Evolutionary conservation across 495 filamentous ascomycete species (phyloP), one percentile per base, ranked within the genome.

Genomic region (Penicillium manginii): DNA sequence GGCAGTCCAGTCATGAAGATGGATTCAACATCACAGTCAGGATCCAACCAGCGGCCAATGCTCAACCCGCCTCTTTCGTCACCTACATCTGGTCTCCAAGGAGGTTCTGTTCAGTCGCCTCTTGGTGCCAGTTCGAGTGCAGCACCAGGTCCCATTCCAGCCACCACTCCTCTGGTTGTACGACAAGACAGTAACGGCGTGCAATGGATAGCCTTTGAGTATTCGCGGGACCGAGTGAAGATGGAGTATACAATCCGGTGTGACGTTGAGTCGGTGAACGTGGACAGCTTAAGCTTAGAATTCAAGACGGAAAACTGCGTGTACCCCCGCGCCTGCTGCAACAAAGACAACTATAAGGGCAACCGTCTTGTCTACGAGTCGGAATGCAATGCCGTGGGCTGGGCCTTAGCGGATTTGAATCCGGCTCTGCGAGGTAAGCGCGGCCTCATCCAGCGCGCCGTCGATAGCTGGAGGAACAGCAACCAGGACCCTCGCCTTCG

Each of bases 181-280:
- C 82, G 93, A 58, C 93, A 98, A 72, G 94, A 98, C 66, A 89
- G 90, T 66, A 97, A 96, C 62, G 94, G 94, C 15, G 94, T 98
- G 11, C 94, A 98, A 69, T 98, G 94, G 94, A 98, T 98, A 61
- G 91, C 92, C 3, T 98, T 98, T 57, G 94, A 98, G 68, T 98
- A 98, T 72, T 98, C 96, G 15, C 86, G 94, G 23, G 94, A 98
- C 71, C 83, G 94, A 29, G 92, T 98, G 61, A 98, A 98, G 84
- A 97, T 97, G 92, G 94, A 97, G 72, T 98, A 98, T 73, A 97
- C 92, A 1, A 98, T 98, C 68, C 88, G 94, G 33, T 98, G 94
- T 68, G 94, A 98, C 65, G 94, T 98, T 21, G 94, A 97, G 75
- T 97, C 93, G 1, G 92, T 98, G 45, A 92, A 91, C 69, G 90